These are phyloP conservation scores for Euphrasia confusa DNA, from an alignment of 257 asterid genomes.

Conservation along the genomic window DNA sequence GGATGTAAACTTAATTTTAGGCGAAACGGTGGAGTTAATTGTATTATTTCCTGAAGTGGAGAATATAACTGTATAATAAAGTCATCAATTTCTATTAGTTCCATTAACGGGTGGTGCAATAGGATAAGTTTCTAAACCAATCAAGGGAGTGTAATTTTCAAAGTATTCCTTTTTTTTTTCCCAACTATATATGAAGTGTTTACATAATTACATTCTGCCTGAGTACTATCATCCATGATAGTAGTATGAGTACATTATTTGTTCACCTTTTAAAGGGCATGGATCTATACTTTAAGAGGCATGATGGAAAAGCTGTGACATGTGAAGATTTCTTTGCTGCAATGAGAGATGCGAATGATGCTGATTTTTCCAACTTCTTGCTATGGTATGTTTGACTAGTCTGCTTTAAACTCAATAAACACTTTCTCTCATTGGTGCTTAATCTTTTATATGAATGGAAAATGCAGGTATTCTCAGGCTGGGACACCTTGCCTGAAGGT, in stretches of 20 bases:
- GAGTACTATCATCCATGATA: conserved; percentile 10
- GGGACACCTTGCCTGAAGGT: conserved; percentile 87
- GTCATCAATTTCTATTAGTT: not conserved
- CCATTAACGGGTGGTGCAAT: not conserved
- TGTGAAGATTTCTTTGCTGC: conserved; percentile 90
- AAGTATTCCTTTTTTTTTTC: not conserved
- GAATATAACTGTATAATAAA: not conserved
- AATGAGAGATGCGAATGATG: conserved; percentile 95
- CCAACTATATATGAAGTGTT: not conserved
- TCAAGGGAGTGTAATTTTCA: too few relatives aligned
- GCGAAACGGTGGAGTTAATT: not conserved
- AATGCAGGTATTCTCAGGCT: conserved; percentile 94
- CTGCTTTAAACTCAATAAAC: conserved; percentile 21
- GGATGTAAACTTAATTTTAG: not conserved
- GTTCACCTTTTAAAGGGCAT: conserved; percentile 50
- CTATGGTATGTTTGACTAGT: conserved; percentile 46
- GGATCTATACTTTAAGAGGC: conserved; percentile 75
- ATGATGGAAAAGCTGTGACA: conserved; percentile 84
- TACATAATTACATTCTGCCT: not conserved
- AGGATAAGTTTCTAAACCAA: too few relatives aligned
- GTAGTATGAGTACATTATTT: conserved; percentile 1
- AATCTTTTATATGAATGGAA: conserved; percentile 17
- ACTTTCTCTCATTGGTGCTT: conserved; percentile 10
- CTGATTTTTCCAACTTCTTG: conserved; percentile 77
- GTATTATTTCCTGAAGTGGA: not conserved